phyloP scores from a whole-genome alignment of 2,329 filamentous ascomycete species.

The Claviceps sp. region DNA sequence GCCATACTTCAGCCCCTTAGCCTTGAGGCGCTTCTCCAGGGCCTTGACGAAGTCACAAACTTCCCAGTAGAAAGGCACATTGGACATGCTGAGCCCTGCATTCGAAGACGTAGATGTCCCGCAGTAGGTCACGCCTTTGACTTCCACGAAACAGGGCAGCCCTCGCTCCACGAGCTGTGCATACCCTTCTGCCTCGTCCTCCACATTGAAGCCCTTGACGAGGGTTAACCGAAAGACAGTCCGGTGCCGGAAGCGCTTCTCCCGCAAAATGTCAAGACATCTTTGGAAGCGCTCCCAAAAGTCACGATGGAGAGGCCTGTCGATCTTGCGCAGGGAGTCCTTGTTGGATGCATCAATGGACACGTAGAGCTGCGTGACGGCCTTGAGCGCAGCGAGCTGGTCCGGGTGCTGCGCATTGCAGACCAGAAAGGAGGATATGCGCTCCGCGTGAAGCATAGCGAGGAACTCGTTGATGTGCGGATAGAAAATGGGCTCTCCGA shows the following conservation, averaged over 20 bases:
- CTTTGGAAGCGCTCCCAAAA: slow-evolving; percentile 94
- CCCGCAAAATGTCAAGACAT: slow-evolving; percentile 78
- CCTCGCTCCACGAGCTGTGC: slow-evolving; percentile 77
- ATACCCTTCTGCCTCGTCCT: slow-evolving; percentile 84
- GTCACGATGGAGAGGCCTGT: slow-evolving; percentile 83
- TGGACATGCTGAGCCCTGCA: slow-evolving; percentile 88
- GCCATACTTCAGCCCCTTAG: slow-evolving; percentile 66
- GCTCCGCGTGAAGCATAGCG: slow-evolving; percentile 66
- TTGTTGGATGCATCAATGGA: slow-evolving; percentile 90
- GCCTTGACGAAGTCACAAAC: slow-evolving; percentile 70
- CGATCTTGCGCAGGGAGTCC: slow-evolving; percentile 76
- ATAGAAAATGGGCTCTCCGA: slow-evolving; percentile 98
- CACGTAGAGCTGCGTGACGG: slow-evolving; percentile 91
- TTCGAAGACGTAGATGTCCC: slow-evolving; percentile 75
- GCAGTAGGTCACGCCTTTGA: slow-evolving; percentile 96
- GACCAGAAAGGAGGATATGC: slow-evolving; percentile 87
- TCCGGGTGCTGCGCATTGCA: slow-evolving; percentile 96
- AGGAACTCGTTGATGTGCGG: slow-evolving; percentile 93
- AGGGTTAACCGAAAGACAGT: slow-evolving; percentile 92
- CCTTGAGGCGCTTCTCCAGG: slow-evolving; percentile 53
- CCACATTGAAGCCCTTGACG: slow-evolving; percentile 96
- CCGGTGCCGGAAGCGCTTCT: slow-evolving; percentile 70
- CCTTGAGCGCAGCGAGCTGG: slow-evolving; percentile 66
- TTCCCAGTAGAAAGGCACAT: slow-evolving; percentile 92
- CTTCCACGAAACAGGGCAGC: slow-evolving; percentile 81